A percentile compares a stretch with the other conserved stretches of the same genome.
phyloP scores from a whole-genome alignment of 2,329 filamentous ascomycete species.

The Cercospora citrullina region DNA sequence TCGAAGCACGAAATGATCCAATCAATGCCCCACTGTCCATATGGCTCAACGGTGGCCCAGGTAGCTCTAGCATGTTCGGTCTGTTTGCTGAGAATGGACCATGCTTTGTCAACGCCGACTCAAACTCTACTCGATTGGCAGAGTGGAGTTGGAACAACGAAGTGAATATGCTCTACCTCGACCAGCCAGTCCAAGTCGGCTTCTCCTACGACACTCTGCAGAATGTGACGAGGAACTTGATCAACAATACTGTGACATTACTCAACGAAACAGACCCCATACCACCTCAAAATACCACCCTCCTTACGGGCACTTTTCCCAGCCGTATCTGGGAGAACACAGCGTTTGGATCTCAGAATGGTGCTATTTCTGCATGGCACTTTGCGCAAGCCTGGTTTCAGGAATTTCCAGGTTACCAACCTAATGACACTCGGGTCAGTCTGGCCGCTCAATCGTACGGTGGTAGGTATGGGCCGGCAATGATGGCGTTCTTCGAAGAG shows the following conservation, averaged over 20 bases:
- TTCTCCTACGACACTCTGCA: conserved; percentile 51
- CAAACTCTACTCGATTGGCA: conserved; percentile 53
- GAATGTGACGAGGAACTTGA: conserved; percentile 42
- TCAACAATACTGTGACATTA: conserved; percentile 19
- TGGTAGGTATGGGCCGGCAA: conserved; percentile 64
- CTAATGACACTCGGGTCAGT: conserved; percentile 58
- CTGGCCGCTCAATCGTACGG: conserved; percentile 48
- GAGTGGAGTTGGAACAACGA: conserved; percentile 64
- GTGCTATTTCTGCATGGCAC: conserved; percentile 59
- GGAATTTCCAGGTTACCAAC: conserved; percentile 63
- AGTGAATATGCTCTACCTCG: conserved; percentile 60
- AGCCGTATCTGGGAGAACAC: conserved; percentile 47
- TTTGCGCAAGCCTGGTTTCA: conserved; percentile 63
- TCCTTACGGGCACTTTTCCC: conserved; percentile 55
- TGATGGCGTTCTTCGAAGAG: conserved; percentile 56
- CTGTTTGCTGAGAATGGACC: conserved; percentile 55
- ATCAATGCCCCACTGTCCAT: conserved; percentile 56
- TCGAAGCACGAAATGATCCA: conserved; percentile 57
- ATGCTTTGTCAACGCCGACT: conserved; percentile 56
- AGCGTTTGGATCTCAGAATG: conserved; percentile 54
- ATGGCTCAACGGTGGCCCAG: conserved; percentile 62
- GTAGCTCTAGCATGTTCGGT: conserved; percentile 54
- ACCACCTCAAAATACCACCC: conserved; percentile 54
- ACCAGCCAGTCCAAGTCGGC: conserved; percentile 62
- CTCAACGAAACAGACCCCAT: conserved; percentile 29